Base-by-base conservation (phyloP, 345 rosid species). In the Lepidium aucheri region DNA sequence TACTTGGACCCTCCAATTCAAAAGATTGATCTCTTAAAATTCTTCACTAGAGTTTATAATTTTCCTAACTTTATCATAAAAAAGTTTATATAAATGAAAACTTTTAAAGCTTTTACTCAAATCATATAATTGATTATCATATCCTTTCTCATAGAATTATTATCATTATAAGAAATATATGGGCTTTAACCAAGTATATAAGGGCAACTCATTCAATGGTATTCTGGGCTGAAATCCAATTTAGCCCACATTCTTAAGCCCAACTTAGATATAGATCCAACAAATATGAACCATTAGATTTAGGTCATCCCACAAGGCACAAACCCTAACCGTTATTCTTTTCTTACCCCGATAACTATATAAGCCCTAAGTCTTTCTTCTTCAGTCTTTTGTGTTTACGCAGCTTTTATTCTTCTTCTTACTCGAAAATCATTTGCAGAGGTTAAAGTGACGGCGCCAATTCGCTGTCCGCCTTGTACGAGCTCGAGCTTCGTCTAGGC, bases 281-380 rank as follows among this genome's bases (percentile, higher is more conserved):
- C 13, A 65, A 50, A 56, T 39, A 22, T 4, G 53, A 58, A 13
- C 94, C 95, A 87, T 80, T 60, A 51, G 88, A 84, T 90, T 61
- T 68, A 83, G 85, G 84, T 70, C 22, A 28, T 6, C 13, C 4
- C 15, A 8, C 4, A 68, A 68, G 69, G 5, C 17, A 8, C 3
- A 65, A 68, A 70, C 61, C 71, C 75, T 72, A 20, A 13, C 52
- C 10, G 44, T 45, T 15, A 13, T 32, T 34, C 0, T 0, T 35
- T 12, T 16, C 30, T 26, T 30, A 0, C 43, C 5, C 70, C 45
- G 20, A 1, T n/a, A 52, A 53, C 62, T 66, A 68, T 74, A 68
- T 53, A 74, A 60, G 47, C 44, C 60, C 38, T 2, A 35, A 36
- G 5, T 11, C 28, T 22, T 28, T 60, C 53, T 3, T 32, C 62